Conservation (phyloP, 306 rosid species). For the Cicer chorassanicum region DNA sequence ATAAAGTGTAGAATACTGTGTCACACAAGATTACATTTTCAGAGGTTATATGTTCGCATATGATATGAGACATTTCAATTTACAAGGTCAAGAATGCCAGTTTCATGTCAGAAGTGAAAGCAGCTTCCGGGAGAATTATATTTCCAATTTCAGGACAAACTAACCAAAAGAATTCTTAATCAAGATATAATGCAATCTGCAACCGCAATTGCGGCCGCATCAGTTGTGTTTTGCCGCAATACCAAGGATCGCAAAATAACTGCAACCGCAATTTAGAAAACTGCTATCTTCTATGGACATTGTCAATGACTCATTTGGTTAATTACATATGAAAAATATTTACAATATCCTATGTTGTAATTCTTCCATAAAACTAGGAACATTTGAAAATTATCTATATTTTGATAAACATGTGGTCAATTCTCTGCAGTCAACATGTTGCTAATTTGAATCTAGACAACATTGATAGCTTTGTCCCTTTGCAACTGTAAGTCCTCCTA, state of each 20-base stretch:
- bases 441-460: not conserved
- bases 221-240: too few relatives aligned
- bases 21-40: not conserved
- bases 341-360: too few relatives aligned
- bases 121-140: not conserved
- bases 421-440: not conserved
- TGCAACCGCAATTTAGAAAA: too few relatives aligned
- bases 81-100: slow-evolving; percentile 10
- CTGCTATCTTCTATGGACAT: not conserved
- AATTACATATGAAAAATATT: too few relatives aligned
- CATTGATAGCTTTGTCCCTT: not conserved
- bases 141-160: not conserved
- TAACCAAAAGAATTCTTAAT: slow-evolving; percentile 12
- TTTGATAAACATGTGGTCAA: too few relatives aligned
- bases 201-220: too few relatives aligned
- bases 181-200: not conserved
- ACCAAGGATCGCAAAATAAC: too few relatives aligned
- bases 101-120: not conserved
- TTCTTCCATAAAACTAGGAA: too few relatives aligned
- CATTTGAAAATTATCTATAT: too few relatives aligned
- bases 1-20: not conserved
- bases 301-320: slow-evolving; percentile 1
- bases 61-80: slow-evolving; percentile 11
- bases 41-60: not conserved
- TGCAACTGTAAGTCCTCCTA: not conserved